Percentiles rank a stretch among this genome's conserved stretches.
Conservation (phyloP, 306 rosid genomes). For the Mucuna pruriens region DNA sequence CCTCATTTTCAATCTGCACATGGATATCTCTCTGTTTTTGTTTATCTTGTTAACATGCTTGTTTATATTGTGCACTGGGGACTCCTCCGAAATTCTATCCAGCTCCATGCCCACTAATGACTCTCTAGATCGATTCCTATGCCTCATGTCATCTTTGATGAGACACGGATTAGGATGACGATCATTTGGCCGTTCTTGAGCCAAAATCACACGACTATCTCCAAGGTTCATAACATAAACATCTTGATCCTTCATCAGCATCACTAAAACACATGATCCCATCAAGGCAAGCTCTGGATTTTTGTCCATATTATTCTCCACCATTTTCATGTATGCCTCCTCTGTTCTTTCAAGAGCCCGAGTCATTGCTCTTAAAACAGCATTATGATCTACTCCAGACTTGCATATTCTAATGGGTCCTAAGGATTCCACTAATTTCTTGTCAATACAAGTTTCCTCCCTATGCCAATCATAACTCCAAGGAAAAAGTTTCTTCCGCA, state of each 20-base stretch:
- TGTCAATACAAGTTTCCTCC: constrained; percentile 50
- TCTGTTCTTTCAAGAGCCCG: constrained; percentile 70
- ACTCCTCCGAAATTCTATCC: constrained; percentile 74
- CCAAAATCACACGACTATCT: constrained; percentile 70
- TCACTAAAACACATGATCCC: constrained; percentile 78
- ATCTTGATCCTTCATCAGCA: constrained; percentile 81
- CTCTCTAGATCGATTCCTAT: constrained; percentile 68
- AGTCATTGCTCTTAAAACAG: constrained; percentile 70
- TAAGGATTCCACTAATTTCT: constrained; percentile 49
- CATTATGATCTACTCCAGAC: constrained; percentile 62
- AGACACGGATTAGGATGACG: constrained; percentile 58
- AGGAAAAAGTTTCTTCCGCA: constrained; percentile 65
- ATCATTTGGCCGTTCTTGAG: constrained; percentile 68
- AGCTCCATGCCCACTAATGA: constrained; percentile 68
- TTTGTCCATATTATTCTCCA: constrained; percentile 59
- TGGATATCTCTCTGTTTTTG: constrained; percentile 63
- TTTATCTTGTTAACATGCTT: constrained; percentile 55
- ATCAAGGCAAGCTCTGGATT: constrained; percentile 74
- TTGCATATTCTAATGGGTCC: constrained; percentile 67
- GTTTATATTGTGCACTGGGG: constrained; percentile 64
- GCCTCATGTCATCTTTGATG: constrained; percentile 58
- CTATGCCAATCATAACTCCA: constrained; percentile 79
- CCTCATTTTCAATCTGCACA: constrained; percentile 65
- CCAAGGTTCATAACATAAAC: constrained; percentile 79
- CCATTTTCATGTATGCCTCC: constrained; percentile 68